Percentiles rank a stretch among this genome's conserved stretches.
Conservation (phyloP, 208 protist species). For the Trypanosomatidae sp. region DNA sequence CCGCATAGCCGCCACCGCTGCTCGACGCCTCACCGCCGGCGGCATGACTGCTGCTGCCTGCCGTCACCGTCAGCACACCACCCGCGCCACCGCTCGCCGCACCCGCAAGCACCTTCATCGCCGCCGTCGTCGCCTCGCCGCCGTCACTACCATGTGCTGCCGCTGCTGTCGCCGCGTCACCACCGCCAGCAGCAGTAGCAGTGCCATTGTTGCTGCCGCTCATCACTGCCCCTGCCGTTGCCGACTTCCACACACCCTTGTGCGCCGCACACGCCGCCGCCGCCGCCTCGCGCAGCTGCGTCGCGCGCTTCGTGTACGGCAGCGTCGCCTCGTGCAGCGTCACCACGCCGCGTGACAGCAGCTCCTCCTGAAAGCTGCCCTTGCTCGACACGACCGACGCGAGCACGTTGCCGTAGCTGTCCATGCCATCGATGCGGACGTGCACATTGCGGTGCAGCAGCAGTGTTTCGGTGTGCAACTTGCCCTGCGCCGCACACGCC, state of each 20-base stretch:
- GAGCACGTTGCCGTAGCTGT: constrained; percentile 65
- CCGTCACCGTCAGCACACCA: too few species aligned
- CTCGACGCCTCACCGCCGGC: too few species aligned
- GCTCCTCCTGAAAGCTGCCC: constrained; percentile 76
- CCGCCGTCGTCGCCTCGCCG: constrained; percentile 3
- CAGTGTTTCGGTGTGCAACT: constrained; percentile 62
- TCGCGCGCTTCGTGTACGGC: constrained; percentile 16
- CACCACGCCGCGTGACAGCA: constrained; percentile 61
- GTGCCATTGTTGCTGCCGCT: too few species aligned
- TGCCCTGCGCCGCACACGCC: constrained; percentile 20
- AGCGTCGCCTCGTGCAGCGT: constrained; percentile 54
- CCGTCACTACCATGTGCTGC: too few species aligned
- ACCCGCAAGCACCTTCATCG: constrained; percentile 11
- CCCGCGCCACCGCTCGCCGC: constrained; percentile 24
- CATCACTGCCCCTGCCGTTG: too few species aligned
- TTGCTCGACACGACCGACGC: constrained; percentile 70
- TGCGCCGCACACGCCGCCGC: constrained; percentile 24
- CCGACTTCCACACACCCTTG: constrained; percentile 60
- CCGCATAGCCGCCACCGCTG: too few species aligned
- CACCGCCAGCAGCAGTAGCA: too few species aligned
- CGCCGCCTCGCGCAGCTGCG: constrained; percentile 44
- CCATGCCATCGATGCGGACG: constrained; percentile 56
- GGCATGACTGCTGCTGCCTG: too few species aligned
- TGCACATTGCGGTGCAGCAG: constrained; percentile 78
- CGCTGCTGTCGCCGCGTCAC: too few species aligned